These are phyloP conservation scores for Malassezia brasiliensis DNA, from an alignment of 1,284 basidiomycete genomes.

Conservation along the genomic window DNA sequence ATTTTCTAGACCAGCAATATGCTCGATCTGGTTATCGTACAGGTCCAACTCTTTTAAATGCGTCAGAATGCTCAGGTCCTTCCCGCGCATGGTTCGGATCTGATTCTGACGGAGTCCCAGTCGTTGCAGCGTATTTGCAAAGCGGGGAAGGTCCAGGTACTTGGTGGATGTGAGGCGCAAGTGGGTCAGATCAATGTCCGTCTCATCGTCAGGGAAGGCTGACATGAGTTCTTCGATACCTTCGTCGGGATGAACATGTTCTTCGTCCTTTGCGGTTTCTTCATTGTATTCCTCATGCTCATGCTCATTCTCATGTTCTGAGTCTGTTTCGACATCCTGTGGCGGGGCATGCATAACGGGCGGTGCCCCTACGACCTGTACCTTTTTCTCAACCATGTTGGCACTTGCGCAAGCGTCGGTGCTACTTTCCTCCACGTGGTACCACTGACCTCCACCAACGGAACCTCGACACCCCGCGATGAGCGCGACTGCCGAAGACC, in stretches of 20 bases:
- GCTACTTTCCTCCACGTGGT: constrained; percentile 2
- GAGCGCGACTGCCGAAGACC: constrained; percentile 18
- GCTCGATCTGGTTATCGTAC: constrained; percentile 78
- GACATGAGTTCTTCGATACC: constrained; percentile 25
- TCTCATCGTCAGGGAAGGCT: constrained; percentile 28
- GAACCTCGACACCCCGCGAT: background rate
- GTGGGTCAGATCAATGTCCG: constrained; percentile 70
- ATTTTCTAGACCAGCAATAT: constrained; percentile 28
- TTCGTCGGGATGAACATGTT: constrained; percentile 26
- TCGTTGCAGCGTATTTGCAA: constrained; percentile 61
- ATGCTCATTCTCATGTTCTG: constrained; percentile 20
- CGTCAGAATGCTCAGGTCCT: constrained; percentile 52
- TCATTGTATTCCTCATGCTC: constrained; percentile 8
- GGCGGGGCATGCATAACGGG: background rate
- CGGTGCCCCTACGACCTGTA: constrained; percentile 12
- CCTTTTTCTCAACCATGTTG: constrained; percentile 8
- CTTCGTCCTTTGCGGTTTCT: constrained; percentile 14
- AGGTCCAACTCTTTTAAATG: constrained; percentile 79
- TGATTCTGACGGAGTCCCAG: constrained; percentile 85
- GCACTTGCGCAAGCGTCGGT: constrained; percentile 1
- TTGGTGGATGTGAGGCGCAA: constrained; percentile 60
- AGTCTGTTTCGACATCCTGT: constrained; percentile 19
- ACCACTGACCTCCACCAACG: background rate
- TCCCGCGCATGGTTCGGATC: constrained; percentile 59
- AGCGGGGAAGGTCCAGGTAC: constrained; percentile 58